Base-by-base conservation (phyloP, 768 basidiomycete genomes). In the Lentinula aciculospora region DNA sequence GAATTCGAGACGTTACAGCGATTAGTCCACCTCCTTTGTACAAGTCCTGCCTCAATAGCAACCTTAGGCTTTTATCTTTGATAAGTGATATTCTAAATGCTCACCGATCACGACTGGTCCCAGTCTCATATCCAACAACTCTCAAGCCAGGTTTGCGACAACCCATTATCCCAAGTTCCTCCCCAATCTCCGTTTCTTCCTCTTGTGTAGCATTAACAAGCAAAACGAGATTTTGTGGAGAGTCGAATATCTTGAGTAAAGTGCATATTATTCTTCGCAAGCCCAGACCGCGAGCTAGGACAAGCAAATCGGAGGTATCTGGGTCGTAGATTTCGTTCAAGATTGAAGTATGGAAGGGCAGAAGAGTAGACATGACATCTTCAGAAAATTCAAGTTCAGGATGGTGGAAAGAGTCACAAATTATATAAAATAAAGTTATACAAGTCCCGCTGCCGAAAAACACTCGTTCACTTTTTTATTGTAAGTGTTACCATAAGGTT, bases 101-200 rank as follows among this genome's bases (percentile, higher is more conserved):
- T 46, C 49, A 90, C 93, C 96, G 78, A 37, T 95, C 89, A 67
- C 86, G 85, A 65, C 72, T 76, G 8, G 51, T 53, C 12, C 79
- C 81, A 61, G 85, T 89, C 70, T 98, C 95, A 67, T 92, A 90
- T 0, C 81, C 86, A 6, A 98, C 82, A 3, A 89, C 78, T 13
- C 92, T 78, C 58, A 98, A 73, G 0, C 94, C 93, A 0, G 94
- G 95, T 64, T 82, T 85, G 60, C 92, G 74, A 63, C 92, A 94
- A 3, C 95, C 95, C 84, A 97, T 88, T 10, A 94, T 84, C 0
- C 93, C 88, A 31, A 99, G 78, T 67, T 97, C 93, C 62, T 97
- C 94, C 1, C 92, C 92, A 32, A 98, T 91, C 5, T 88, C 93
- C 1, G 85, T 78, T 67, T 96, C 95, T 68, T 98, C 97, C 62